A percentile compares a stretch with the other conserved stretches of the same genome.
phyloP scores from a whole-genome alignment of 768 basidiomycete genomes.

The Tylopilus vinaceipallidus region DNA sequence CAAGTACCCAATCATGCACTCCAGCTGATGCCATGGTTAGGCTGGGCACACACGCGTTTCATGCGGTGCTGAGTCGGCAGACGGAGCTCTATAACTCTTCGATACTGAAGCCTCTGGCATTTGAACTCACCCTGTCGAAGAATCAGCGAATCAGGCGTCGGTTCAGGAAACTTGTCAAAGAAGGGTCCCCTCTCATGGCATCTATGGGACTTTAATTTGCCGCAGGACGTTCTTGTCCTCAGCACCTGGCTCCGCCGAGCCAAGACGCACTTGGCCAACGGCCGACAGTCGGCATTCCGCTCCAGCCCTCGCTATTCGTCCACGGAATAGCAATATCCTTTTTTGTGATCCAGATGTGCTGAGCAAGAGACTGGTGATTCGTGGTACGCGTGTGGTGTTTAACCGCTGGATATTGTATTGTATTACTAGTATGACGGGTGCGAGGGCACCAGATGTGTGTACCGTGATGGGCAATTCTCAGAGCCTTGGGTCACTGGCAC shows the following conservation, averaged over 20 bases:
- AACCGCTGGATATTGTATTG: background rate
- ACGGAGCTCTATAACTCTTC: slow-evolving; percentile 45
- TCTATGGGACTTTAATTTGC: slow-evolving; percentile 19
- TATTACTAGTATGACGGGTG: no score
- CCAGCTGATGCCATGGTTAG: slow-evolving; percentile 37
- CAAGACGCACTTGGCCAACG: background rate
- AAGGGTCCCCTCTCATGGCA: slow-evolving; percentile 21
- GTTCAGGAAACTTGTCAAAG: slow-evolving; percentile 46
- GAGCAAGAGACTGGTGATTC: background rate
- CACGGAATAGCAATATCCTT: background rate
- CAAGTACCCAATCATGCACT: slow-evolving; percentile 1
- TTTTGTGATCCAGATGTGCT: slow-evolving; percentile 1
- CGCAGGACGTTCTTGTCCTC: background rate
- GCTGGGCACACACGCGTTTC: slow-evolving; percentile 82
- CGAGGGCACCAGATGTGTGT: no score
- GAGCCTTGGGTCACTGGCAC: background rate
- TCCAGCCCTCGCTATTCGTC: background rate
- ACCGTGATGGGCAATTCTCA: no score
- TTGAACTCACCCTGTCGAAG: slow-evolving; percentile 49
- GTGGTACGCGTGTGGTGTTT: background rate
- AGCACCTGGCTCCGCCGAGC: background rate
- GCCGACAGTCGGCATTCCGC: background rate
- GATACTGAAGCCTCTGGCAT: slow-evolving; percentile 47
- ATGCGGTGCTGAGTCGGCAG: slow-evolving; percentile 56
- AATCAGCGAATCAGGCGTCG: slow-evolving; percentile 41